A percentile compares a stretch with the other conserved stretches of the same genome.
Evolutionary conservation across 2,329 filamentous ascomycete genomes (phyloP).

Genomic region (Trichoderma guizhouense): DNA sequence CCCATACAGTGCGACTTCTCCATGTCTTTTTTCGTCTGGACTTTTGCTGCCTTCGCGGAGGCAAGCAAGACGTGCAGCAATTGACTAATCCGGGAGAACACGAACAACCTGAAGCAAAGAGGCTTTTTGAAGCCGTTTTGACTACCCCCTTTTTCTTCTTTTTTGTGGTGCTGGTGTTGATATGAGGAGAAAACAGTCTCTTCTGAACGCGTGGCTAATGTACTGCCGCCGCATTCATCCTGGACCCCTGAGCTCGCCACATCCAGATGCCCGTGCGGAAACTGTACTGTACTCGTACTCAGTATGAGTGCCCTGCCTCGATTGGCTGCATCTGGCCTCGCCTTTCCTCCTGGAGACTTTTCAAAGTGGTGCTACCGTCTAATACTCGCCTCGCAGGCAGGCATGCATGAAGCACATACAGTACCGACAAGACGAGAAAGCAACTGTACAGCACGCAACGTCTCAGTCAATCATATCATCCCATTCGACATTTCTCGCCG

Average conservation of each 20-base stretch:
- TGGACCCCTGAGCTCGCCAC: neutral
- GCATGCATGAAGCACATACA: neutral
- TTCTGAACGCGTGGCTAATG: neutral
- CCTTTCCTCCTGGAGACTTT: neutral
- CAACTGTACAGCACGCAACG: neutral
- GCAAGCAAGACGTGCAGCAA: neutral
- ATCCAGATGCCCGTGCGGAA: neutral
- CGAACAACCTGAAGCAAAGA: neutral
- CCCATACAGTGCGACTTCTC: neutral
- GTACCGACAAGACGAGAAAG: neutral
- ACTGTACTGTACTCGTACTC: neutral
- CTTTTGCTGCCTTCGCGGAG: neutral
- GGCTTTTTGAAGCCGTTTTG: neutral
- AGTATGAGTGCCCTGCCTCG: neutral
- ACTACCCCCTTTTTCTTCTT: neutral
- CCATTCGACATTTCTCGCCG: neutral
- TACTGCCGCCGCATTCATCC: neutral
- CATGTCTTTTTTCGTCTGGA: neutral
- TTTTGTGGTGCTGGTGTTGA: neutral
- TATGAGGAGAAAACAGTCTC: neutral
- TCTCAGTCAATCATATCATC: neutral
- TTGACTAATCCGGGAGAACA: neutral
- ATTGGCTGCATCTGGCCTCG: neutral
- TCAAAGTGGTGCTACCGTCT: neutral
- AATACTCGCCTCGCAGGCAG: neutral